Conservation (phyloP, 2,329 filamentous ascomycete species). For the Paracorniculantispora psalliotae region DNA sequence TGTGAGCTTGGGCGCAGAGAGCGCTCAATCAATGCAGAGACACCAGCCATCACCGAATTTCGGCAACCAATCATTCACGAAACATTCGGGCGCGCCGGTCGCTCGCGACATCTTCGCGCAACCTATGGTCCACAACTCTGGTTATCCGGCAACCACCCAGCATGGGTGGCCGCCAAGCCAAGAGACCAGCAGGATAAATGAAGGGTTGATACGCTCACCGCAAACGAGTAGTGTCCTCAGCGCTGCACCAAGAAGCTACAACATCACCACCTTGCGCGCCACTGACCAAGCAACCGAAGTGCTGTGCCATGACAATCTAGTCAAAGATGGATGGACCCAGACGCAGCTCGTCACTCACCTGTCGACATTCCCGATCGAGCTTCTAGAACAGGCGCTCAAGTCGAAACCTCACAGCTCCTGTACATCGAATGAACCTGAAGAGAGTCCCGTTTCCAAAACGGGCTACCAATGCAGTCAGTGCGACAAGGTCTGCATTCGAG, state of each 20-base stretch:
- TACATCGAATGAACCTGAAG: constrained; percentile 9
- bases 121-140: background rate
- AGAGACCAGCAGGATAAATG: constrained; percentile 9
- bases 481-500: constrained; percentile 42
- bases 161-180: constrained; percentile 9
- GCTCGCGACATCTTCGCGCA: background rate
- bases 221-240: background rate
- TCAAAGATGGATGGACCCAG: constrained; percentile 6
- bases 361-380: constrained; percentile 26
- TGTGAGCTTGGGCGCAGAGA: background rate
- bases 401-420: constrained; percentile 2
- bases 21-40: background rate
- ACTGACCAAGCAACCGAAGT: background rate
- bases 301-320: background rate
- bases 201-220: background rate
- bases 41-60: background rate
- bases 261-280: background rate
- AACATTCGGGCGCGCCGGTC: background rate
- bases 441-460: constrained; percentile 12
- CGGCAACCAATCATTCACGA: background rate
- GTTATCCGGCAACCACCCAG: background rate
- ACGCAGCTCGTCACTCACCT: constrained; percentile 19
- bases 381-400: constrained; percentile 29
- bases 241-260: background rate
- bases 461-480: constrained; percentile 35